phyloP scores from a whole-genome alignment of 495 filamentous ascomycete species.

The Bacidia rubella region DNA sequence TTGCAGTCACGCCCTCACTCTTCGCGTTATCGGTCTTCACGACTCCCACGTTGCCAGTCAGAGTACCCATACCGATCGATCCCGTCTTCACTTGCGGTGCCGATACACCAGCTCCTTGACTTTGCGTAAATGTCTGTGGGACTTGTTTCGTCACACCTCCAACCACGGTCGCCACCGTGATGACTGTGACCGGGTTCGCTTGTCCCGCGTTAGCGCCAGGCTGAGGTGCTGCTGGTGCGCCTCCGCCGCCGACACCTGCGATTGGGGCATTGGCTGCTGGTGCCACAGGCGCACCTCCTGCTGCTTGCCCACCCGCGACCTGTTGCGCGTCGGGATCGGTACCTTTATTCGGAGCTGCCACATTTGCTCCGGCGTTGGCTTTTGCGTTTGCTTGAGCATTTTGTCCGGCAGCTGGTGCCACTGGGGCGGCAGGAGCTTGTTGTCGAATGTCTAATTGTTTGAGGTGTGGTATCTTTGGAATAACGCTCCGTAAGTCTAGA shows the following conservation, averaged over 20 bases:
- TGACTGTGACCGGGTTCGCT: not conserved
- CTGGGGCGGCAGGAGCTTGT: not conserved
- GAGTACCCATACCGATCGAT: constrained; percentile 17
- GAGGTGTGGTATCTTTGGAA: not conserved
- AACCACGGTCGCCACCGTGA: constrained; percentile 1
- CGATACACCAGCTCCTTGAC: constrained; percentile 1
- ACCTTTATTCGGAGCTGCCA: not conserved
- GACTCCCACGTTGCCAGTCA: constrained; percentile 17
- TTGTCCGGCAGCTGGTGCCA: not conserved
- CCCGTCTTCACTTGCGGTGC: constrained; percentile 13
- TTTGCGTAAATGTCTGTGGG: constrained; percentile 2
- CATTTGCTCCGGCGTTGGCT: not conserved
- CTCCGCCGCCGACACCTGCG: constrained; percentile 11
- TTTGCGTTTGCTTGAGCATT: not conserved
- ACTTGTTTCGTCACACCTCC: constrained; percentile 4
- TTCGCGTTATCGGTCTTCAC: constrained; percentile 16
- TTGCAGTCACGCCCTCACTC: constrained; percentile 6
- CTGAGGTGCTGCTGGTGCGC: constrained; percentile 1
- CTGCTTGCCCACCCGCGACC: not conserved
- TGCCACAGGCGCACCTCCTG: not conserved
- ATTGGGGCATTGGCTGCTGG: constrained; percentile 7
- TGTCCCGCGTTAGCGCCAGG: constrained; percentile 4
- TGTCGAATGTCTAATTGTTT: constrained; percentile 6
- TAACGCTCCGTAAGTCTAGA: constrained; percentile 9
- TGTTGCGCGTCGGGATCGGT: no score